A percentile compares a stretch with the other conserved stretches of the same genome.
Evolutionary conservation across 2,329 filamentous ascomycete species (phyloP).

Genomic region (Achaetomium macrosporum): DNA sequence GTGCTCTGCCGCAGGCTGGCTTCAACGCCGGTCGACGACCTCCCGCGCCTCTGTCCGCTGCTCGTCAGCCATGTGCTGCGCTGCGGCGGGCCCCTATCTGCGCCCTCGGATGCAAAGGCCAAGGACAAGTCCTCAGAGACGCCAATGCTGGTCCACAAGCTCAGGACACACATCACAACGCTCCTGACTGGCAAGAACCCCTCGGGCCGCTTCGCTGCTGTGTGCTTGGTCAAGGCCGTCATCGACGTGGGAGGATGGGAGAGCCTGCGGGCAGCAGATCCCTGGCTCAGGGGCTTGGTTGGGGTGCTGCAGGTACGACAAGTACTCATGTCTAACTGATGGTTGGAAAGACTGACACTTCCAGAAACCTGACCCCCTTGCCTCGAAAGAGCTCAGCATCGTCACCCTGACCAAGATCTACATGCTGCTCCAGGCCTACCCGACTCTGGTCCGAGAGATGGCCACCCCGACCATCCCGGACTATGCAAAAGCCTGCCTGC

Average conservation of each 20-base stretch:
- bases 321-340: not conserved
- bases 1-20: conserved; percentile 65
- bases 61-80: conserved; percentile 57
- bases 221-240: conserved; percentile 71
- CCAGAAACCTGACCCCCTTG: conserved; percentile 69
- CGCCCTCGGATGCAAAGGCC: conserved; percentile 52
- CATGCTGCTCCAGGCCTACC: conserved; percentile 72
- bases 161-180: conserved; percentile 71
- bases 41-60: conserved; percentile 66
- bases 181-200: conserved; percentile 70
- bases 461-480: conserved; percentile 73
- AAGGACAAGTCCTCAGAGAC: conserved; percentile 59
- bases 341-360: conserved; percentile 18
- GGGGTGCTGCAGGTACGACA: conserved; percentile 60
- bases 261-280: conserved; percentile 62
- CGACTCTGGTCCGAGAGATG: conserved; percentile 78
- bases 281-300: conserved; percentile 74
- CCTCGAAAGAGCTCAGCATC: conserved; percentile 70
- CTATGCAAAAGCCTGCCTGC: conserved; percentile 68
- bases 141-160: conserved; percentile 68
- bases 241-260: conserved; percentile 84
- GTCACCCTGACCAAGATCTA: conserved; percentile 80
- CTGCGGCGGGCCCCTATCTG: conserved; percentile 57
- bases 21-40: conserved; percentile 63
- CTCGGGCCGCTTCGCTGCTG: conserved; percentile 71